Conservation (phyloP, 495 filamentous ascomycete genomes). For the Echria macrotheca region DNA sequence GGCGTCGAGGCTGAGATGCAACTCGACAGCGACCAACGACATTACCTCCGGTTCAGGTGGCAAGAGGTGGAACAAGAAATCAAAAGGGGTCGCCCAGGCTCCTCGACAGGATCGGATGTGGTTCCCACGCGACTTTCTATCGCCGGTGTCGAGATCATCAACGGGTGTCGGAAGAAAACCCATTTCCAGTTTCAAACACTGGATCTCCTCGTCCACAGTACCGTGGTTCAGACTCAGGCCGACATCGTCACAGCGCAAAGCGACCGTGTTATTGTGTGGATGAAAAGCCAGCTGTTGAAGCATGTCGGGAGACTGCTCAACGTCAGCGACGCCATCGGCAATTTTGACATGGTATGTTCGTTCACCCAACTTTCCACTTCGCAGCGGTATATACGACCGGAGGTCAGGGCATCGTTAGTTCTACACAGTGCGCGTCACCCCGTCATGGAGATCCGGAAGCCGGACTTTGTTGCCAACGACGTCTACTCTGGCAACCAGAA, state of each 20-base stretch:
- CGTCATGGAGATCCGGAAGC: conserved; percentile 53
- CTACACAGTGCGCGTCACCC: conserved; percentile 82
- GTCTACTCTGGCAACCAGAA: conserved; percentile 69
- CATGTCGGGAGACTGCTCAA: conserved; percentile 68
- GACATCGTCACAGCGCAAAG: conserved; percentile 77
- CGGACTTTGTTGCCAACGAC: conserved; percentile 79
- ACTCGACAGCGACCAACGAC: conserved; percentile 72
- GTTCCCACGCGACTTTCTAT: conserved; percentile 6
- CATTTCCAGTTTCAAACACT: conserved; percentile 81
- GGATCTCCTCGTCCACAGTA: conserved; percentile 68
- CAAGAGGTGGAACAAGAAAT: conserved; percentile 59
- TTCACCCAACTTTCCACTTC: conserved; percentile 75
- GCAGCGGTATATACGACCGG: conserved; percentile 75
- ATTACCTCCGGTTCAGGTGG: conserved; percentile 66
- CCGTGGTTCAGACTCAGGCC: conserved; percentile 52
- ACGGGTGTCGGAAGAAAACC: conserved; percentile 64
- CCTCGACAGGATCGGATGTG: neutral
- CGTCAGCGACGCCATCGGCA: conserved; percentile 78
- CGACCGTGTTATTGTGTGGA: conserved; percentile 61
- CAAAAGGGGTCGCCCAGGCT: conserved; percentile 46
- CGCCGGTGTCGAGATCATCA: conserved; percentile 49
- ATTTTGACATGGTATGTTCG: conserved; percentile 84
- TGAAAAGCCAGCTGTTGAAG: conserved; percentile 60
- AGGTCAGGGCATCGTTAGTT: conserved; percentile 66
- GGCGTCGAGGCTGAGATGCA: conserved; percentile 48